phyloP scores from a whole-genome alignment of 2,329 filamentous ascomycete genomes.

The Daldinia sp. region DNA sequence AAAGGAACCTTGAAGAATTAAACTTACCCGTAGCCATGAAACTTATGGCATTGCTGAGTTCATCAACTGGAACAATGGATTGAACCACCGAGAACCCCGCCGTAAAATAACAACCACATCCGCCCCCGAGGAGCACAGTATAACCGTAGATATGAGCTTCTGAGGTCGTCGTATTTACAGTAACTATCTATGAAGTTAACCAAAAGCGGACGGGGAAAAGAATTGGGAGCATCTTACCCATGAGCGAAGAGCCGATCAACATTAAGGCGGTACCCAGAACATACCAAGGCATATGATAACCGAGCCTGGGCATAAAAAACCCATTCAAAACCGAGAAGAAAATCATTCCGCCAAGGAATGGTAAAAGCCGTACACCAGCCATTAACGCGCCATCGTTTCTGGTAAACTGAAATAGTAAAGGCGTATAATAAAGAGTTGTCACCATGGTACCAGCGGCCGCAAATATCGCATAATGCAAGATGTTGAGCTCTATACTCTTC shows the following conservation, averaged over 20 bases:
- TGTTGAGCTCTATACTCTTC: neutral
- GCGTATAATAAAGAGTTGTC: neutral
- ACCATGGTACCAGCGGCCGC: neutral
- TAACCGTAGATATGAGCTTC: neutral
- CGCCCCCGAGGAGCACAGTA: neutral
- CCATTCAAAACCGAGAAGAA: neutral
- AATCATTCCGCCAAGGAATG: neutral
- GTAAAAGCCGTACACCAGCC: neutral
- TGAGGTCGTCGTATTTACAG: neutral
- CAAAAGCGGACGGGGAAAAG: neutral
- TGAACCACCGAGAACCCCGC: neutral
- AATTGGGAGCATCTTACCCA: neutral
- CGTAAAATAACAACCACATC: neutral
- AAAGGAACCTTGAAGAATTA: neutral
- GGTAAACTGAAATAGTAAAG: neutral
- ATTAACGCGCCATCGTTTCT: neutral
- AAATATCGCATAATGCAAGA: neutral
- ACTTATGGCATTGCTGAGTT: constrained; percentile 4
- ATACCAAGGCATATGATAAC: constrained; percentile 3
- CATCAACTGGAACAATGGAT: neutral
- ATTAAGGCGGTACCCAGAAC: neutral
- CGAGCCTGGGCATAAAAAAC: neutral
- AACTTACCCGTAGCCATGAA: neutral
- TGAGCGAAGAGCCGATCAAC: neutral
- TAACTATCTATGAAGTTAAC: neutral